Conservation (phyloP, 106 monocot species). For the Hemerocallis citrina region DNA sequence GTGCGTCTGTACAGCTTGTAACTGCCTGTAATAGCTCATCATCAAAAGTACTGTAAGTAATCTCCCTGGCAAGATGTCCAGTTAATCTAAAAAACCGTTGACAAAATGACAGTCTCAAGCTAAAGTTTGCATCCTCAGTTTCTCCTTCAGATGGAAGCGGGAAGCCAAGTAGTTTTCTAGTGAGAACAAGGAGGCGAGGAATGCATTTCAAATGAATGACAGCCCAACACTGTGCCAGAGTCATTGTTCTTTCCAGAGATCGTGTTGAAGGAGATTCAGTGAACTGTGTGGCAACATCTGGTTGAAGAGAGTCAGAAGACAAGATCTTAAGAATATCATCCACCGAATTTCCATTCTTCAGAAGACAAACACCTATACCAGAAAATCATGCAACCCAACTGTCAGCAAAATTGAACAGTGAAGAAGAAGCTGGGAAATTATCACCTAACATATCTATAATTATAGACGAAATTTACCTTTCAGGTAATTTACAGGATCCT, state of each 20-base stretch:
- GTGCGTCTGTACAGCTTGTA: conserved; percentile 32
- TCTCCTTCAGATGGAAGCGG: conserved; percentile 25
- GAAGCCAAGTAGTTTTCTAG: conserved; percentile 25
- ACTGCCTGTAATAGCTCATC: conserved; percentile 43
- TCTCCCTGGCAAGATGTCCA: conserved; percentile 31
- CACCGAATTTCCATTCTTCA: conserved; percentile 29
- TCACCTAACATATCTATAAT: neutral
- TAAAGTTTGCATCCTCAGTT: conserved; percentile 34
- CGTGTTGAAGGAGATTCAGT: conserved; percentile 7
- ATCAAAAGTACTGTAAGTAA: conserved; percentile 35
- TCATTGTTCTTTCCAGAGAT: conserved; percentile 25
- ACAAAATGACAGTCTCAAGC: conserved; percentile 43
- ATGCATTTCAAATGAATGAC: conserved; percentile 54
- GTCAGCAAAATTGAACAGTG: conserved; percentile 2
- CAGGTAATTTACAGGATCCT: conserved; percentile 10
- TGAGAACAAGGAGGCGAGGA: conserved; percentile 50
- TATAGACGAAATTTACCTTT: conserved; percentile 49
- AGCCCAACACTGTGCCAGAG: conserved; percentile 46
- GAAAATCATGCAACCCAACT: conserved; percentile 4
- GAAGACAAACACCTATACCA: conserved; percentile 31
- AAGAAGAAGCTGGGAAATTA: neutral
- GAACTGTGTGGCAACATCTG: conserved; percentile 19
- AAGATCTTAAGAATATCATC: conserved; percentile 39
- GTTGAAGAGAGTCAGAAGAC: conserved; percentile 40
- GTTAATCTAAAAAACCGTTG: conserved; percentile 63